These are phyloP conservation scores for Kwoniella sp. DNA, from an alignment of 768 basidiomycete genomes.

Conservation along the genomic window DNA sequence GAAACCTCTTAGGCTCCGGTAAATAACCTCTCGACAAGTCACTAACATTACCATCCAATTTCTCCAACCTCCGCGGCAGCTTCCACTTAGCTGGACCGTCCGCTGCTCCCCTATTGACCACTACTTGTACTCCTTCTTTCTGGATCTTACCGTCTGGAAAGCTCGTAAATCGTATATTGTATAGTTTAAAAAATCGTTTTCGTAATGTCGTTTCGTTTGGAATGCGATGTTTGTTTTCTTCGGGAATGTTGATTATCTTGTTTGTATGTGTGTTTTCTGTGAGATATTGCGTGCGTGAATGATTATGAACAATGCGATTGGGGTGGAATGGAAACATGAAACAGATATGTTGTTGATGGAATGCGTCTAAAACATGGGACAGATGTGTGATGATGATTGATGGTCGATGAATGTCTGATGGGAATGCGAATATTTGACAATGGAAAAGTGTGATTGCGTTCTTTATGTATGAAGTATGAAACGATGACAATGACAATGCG, in stretches of 20 bases:
- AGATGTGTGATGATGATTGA: background rate
- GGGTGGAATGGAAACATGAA: background rate
- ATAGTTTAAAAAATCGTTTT: too few species aligned
- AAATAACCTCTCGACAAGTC: too few species aligned
- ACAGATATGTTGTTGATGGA: background rate
- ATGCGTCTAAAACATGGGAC: background rate
- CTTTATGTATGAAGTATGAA: background rate
- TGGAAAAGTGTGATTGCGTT: background rate
- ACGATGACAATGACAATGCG: background rate
- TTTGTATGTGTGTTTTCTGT: background rate
- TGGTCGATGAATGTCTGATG: too few species aligned
- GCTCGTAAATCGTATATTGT: too few species aligned
- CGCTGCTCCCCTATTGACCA: too few species aligned
- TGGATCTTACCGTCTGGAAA: too few species aligned
- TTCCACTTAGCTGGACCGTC: too few species aligned
- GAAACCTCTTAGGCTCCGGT: too few species aligned
- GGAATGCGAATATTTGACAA: background rate
- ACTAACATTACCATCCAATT: too few species aligned
- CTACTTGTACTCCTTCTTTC: too few species aligned
- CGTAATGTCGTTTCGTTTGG: background rate
- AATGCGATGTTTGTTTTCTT: slow-evolving; percentile 5
- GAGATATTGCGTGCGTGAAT: background rate
- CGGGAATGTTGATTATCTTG: background rate
- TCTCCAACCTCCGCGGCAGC: too few species aligned
- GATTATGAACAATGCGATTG: slow-evolving; percentile 4